A percentile compares a stretch with the other conserved stretches of the same genome.
Evolutionary conservation across 179 eudicot species (phyloP).

Genomic region (Drosera spatulata): DNA sequence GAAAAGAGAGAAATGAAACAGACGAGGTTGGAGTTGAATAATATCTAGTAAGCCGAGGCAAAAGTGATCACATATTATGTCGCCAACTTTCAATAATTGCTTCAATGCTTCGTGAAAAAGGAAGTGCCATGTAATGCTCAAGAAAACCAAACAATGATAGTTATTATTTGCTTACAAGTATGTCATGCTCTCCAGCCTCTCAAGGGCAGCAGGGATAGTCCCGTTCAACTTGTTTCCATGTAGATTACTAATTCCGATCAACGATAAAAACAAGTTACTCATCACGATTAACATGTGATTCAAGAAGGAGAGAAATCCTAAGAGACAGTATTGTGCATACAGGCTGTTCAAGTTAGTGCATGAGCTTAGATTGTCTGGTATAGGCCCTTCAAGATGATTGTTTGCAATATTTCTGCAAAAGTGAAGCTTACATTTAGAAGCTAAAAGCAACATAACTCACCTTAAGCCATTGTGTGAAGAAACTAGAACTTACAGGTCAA

Average conservation of each 20-base stretch:
- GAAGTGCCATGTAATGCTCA: background rate
- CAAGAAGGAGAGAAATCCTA: background rate
- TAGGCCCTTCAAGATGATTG: conserved; percentile 75
- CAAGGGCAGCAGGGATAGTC: conserved; percentile 66
- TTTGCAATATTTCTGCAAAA: conserved; percentile 76
- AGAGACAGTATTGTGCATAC: conserved; percentile 27
- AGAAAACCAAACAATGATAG: background rate
- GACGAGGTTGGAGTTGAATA: background rate
- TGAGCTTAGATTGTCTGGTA: conserved; percentile 81
- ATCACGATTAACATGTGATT: background rate
- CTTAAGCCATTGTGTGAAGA: background rate
- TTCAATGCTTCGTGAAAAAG: background rate
- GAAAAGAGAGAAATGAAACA: background rate
- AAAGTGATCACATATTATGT: too few relatives aligned
- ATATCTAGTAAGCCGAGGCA: background rate
- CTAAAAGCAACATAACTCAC: background rate
- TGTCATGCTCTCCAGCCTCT: conserved; percentile 90
- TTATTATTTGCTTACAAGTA: conserved; percentile 45
- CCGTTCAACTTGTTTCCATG: conserved; percentile 82
- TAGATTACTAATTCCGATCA: conserved; percentile 45
- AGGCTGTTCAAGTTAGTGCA: conserved; percentile 91
- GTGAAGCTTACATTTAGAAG: background rate
- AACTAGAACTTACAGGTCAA: conserved; percentile 58
- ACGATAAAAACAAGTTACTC: background rate
- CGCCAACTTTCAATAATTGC: too few relatives aligned